Evolutionary conservation across 2,329 filamentous ascomycete genomes (phyloP).

Genomic region (Cryphonectria radicalis): DNA sequence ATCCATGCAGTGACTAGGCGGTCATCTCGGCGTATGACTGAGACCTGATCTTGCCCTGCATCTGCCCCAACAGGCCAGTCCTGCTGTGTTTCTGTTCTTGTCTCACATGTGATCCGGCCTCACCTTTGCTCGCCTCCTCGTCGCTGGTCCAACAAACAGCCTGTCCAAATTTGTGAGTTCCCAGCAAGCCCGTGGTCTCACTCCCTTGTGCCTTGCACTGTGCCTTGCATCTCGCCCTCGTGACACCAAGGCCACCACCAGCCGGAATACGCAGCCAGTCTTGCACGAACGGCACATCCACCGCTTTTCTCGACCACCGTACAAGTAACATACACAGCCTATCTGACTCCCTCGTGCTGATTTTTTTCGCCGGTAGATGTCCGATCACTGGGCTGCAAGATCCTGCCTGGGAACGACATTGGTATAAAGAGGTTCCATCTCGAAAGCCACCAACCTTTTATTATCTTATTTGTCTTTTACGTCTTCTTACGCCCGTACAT

Average conservation of each 20-base stretch:
- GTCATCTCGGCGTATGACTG: slow-evolving; percentile 1
- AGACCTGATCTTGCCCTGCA: slow-evolving; percentile 1
- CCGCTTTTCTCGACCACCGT: not conserved
- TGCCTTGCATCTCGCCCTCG: not conserved
- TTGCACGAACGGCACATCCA: not conserved
- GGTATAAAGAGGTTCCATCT: not conserved
- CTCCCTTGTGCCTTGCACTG: not conserved
- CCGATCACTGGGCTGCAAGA: slow-evolving; percentile 6
- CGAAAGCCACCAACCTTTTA: not conserved
- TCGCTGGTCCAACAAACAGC: not conserved
- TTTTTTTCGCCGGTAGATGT: slow-evolving; percentile 16
- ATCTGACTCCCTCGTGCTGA: slow-evolving; percentile 18
- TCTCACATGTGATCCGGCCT: slow-evolving; percentile 10
- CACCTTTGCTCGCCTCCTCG: slow-evolving; percentile 1
- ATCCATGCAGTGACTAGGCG: not conserved
- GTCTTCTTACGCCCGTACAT: not conserved
- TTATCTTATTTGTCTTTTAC: not conserved
- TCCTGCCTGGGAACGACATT: not conserved
- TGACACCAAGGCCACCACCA: not conserved
- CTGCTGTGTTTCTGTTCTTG: slow-evolving; percentile 15
- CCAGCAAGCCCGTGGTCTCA: not conserved
- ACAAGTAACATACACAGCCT: not conserved
- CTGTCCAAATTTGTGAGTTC: slow-evolving; percentile 6
- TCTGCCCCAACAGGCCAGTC: slow-evolving; percentile 1
- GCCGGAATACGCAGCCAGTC: not conserved